These are phyloP conservation scores for Pinus albicaulis DNA, from an alignment of 75 land plant species.

Conservation along the genomic window DNA sequence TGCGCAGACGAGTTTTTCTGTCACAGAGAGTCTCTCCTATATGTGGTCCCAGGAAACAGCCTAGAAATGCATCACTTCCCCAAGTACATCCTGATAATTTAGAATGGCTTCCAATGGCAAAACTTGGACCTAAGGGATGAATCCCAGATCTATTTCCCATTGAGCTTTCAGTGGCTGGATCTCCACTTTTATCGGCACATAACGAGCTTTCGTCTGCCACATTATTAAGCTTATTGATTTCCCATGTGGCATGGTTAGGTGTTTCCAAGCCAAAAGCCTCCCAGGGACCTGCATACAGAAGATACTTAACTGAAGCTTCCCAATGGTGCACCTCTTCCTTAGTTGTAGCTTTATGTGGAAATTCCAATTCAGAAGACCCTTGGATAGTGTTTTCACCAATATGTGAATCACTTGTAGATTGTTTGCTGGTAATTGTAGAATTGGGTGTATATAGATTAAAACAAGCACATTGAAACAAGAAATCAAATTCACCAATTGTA, in stretches of 20 bases:
- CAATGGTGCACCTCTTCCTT: conserved; percentile 28
- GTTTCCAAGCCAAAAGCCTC: conserved; percentile 33
- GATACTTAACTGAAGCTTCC: conserved; percentile 44
- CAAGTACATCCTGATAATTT: neutral
- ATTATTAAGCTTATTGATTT: neutral
- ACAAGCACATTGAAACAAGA: conserved; percentile 18
- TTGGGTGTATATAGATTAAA: neutral
- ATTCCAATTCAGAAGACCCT: neutral
- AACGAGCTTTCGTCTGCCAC: neutral
- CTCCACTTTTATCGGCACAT: neutral
- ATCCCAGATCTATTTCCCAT: too few relatives aligned
- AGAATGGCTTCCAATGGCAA: neutral
- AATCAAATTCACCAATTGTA: conserved; percentile 46
- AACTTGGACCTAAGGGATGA: neutral
- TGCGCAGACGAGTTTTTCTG: conserved; percentile 24
- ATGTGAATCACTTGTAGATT: neutral
- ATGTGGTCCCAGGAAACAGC: conserved; percentile 42
- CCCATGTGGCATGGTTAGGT: conserved; percentile 27
- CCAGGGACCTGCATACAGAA: conserved; percentile 44
- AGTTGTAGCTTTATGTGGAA: neutral
- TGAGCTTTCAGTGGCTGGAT: neutral
- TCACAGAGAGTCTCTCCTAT: conserved; percentile 35
- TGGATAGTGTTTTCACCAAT: neutral
- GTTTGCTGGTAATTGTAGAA: neutral
- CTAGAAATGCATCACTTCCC: conserved; percentile 19